phyloP scores from a whole-genome alignment of 2,329 filamentous ascomycete genomes.

The Fusarium duplospermum region DNA sequence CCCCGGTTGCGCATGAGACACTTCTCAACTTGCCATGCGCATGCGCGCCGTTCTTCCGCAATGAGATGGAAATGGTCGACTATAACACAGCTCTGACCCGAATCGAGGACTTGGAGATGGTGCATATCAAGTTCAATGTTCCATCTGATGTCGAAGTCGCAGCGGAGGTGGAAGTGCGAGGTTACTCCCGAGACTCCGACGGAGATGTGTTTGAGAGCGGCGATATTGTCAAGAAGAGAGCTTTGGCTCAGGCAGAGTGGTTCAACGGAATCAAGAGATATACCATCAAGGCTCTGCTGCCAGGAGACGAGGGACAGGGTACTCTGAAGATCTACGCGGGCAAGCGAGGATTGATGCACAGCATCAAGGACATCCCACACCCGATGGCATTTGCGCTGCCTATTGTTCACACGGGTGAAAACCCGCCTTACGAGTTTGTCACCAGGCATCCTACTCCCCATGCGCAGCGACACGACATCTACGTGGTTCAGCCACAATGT shows the following conservation, averaged over 20 bases:
- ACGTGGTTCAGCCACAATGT: conserved; percentile 96
- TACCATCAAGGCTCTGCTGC: conserved; percentile 90
- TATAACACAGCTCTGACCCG: conserved; percentile 90
- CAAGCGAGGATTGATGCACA: conserved; percentile 95
- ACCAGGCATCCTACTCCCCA: conserved; percentile 95
- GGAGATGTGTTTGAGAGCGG: conserved; percentile 95
- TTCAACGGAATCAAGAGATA: conserved; percentile 87
- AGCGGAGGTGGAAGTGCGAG: conserved; percentile 89
- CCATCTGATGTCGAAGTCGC: conserved; percentile 91
- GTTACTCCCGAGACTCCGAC: conserved; percentile 83
- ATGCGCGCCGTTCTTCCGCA: conserved; percentile 89
- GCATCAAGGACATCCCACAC: conserved; percentile 95
- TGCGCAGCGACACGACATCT: conserved; percentile 96
- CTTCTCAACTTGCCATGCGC: conserved; percentile 87
- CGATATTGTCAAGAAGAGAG: conserved; percentile 85
- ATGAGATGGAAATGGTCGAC: conserved; percentile 81
- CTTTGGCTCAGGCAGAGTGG: conserved; percentile 93
- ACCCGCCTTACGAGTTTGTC: conserved; percentile 94
- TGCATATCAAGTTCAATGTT: conserved; percentile 88
- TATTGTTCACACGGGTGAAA: conserved; percentile 89
- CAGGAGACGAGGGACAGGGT: conserved; percentile 90
- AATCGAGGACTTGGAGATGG: conserved; percentile 92
- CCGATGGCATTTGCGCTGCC: conserved; percentile 90
- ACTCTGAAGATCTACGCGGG: conserved; percentile 93
- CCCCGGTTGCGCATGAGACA: conserved; percentile 85